A percentile compares a stretch with the other conserved stretches of the same genome.
phyloP scores from a whole-genome alignment of 495 filamentous ascomycete genomes.

The Penicillium maclennaniae region DNA sequence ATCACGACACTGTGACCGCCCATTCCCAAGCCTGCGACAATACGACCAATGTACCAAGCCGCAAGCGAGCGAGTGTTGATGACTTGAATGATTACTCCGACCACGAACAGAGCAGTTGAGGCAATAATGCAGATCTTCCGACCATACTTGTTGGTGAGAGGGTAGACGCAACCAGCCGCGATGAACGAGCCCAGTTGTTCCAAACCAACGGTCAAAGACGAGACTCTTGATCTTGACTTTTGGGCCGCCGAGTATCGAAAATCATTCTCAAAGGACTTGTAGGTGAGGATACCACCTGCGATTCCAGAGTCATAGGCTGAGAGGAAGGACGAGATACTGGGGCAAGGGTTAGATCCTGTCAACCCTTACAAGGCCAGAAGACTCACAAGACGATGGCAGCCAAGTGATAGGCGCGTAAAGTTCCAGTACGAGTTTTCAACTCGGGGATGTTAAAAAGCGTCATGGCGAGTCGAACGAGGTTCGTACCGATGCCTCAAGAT shows the following conservation, averaged over 20 bases:
- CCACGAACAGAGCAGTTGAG: conserved; percentile 42
- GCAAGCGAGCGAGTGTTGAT: conserved; percentile 39
- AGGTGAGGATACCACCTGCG: conserved; percentile 34
- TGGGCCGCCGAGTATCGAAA: conserved; percentile 26
- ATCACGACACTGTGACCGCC: conserved; percentile 54
- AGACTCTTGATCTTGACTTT: conserved; percentile 31
- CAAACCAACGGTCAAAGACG: conserved; percentile 41
- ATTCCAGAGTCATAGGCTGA: conserved; percentile 39
- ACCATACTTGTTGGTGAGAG: conserved; percentile 41
- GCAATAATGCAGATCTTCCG: conserved; percentile 41
- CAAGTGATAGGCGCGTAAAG: conserved; percentile 24
- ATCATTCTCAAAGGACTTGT: conserved; percentile 32
- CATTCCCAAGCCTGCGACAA: conserved; percentile 54
- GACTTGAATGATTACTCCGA: conserved; percentile 45
- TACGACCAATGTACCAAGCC: conserved; percentile 45
- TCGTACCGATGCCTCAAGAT: not conserved
- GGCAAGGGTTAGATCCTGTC: not conserved
- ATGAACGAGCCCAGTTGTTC: conserved; percentile 45
- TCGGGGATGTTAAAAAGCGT: conserved; percentile 19
- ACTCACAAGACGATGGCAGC: conserved; percentile 24
- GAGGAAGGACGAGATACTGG: conserved; percentile 28
- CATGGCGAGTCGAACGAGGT: conserved; percentile 9
- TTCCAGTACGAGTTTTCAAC: conserved; percentile 21
- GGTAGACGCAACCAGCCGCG: conserved; percentile 45
- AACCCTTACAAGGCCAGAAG: not conserved